A percentile compares a stretch with the other conserved stretches of the same genome.
Conservation (phyloP, 2,329 filamentous ascomycete genomes). For the Colletotrichum sp. region DNA sequence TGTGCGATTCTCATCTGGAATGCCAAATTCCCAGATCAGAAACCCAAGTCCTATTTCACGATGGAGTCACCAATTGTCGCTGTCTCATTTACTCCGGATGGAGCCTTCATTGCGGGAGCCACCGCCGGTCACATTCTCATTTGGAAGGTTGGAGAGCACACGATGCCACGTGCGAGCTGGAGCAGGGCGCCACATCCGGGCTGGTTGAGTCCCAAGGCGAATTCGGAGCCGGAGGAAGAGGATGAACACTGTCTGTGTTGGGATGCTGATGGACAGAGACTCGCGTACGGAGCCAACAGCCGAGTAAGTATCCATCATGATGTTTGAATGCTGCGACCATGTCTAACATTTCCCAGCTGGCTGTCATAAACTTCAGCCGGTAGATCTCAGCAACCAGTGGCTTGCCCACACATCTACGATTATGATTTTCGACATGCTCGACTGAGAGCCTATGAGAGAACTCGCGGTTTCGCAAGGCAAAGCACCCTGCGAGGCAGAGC, state of each 20-base stretch:
- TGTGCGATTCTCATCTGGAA: slow-evolving; percentile 69
- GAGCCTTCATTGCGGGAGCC: slow-evolving; percentile 66
- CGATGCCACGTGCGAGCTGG: slow-evolving; percentile 66
- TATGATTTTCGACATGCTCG: not conserved
- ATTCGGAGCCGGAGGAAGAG: slow-evolving; percentile 60
- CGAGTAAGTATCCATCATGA: slow-evolving; percentile 49
- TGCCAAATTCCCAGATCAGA: slow-evolving; percentile 54
- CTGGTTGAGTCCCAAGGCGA: slow-evolving; percentile 62
- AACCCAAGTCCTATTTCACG: slow-evolving; percentile 63
- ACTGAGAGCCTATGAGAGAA: not conserved
- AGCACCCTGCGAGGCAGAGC: not conserved
- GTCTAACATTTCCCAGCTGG: slow-evolving; percentile 40
- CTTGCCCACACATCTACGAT: not conserved
- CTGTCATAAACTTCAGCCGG: slow-evolving; percentile 56
- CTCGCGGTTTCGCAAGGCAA: not conserved
- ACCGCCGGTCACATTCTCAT: slow-evolving; percentile 64
- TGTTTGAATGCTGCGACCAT: slow-evolving; percentile 18
- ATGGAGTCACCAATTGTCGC: slow-evolving; percentile 64
- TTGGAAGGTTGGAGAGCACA: slow-evolving; percentile 67
- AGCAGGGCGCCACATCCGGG: slow-evolving; percentile 58
- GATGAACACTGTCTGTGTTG: slow-evolving; percentile 66
- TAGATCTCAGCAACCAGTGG: slow-evolving; percentile 21
- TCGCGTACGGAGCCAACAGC: slow-evolving; percentile 68
- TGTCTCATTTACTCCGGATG: slow-evolving; percentile 67
- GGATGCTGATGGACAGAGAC: slow-evolving; percentile 65